Conservation (phyloP, 345 rosid species). For the Eucalyptus cloeziana region DNA sequence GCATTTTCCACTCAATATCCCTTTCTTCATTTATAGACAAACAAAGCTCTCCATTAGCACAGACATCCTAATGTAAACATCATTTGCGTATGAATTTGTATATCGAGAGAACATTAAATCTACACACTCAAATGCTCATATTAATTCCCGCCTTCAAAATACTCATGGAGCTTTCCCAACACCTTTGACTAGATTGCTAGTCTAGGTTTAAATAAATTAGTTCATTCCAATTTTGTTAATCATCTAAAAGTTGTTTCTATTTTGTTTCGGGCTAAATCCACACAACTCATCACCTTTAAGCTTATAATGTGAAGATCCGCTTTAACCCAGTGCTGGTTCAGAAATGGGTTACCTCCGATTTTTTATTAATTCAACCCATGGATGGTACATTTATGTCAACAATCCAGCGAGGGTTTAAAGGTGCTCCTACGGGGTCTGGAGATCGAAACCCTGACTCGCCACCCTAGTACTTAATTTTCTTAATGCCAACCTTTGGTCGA, state of each 20-base stretch:
- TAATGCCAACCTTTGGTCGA: background rate
- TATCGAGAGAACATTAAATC: too few relatives aligned
- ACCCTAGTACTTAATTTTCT: too few relatives aligned
- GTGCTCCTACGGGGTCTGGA: too few relatives aligned
- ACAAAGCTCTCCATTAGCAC: background rate
- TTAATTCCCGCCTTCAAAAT: constrained; percentile 1
- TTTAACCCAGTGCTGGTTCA: too few relatives aligned
- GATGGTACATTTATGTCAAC: background rate
- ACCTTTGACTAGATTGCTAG: background rate
- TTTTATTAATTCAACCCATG: too few relatives aligned
- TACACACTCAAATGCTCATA: background rate
- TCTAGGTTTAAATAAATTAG: background rate
- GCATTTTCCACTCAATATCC: background rate
- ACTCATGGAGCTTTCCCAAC: constrained; percentile 4
- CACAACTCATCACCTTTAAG: background rate
- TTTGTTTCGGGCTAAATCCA: background rate
- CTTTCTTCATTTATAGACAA: background rate
- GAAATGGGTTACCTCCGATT: too few relatives aligned
- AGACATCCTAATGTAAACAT: background rate
- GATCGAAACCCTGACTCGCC: too few relatives aligned
- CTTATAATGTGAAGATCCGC: too few relatives aligned
- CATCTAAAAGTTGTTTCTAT: background rate
- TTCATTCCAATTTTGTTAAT: background rate
- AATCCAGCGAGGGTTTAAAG: too few relatives aligned
- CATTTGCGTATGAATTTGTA: background rate